Percentiles rank a stretch among this genome's conserved stretches.
Evolutionary conservation across 1,284 basidiomycete species (phyloP).

Genomic region (Trametes pubescens): DNA sequence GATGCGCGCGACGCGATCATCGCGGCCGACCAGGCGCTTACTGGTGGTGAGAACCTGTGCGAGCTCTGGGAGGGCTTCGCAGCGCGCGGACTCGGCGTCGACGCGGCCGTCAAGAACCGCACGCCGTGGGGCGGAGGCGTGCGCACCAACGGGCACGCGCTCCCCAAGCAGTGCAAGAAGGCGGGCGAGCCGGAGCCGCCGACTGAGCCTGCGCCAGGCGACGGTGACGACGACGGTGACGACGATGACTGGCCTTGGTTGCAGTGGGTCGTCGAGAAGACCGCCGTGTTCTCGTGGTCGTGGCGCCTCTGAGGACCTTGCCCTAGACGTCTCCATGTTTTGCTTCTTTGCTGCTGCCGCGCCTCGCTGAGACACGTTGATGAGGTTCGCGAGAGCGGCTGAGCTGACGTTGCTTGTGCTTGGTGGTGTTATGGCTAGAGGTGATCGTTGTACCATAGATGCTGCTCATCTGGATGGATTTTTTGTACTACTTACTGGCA

Average conservation of each 20-base stretch:
- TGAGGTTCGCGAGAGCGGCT: background rate
- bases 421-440: slow-evolving; percentile 5
- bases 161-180: slow-evolving; percentile 27
- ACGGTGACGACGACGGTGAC: slow-evolving; percentile 26
- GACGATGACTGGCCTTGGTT: slow-evolving; percentile 34
- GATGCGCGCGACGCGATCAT: slow-evolving; percentile 94
- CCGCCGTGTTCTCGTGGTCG: slow-evolving; percentile 20
- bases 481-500: slow-evolving; percentile 15
- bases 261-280: slow-evolving; percentile 27
- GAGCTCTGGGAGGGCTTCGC: slow-evolving; percentile 90
- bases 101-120: slow-evolving; percentile 76
- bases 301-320: slow-evolving; percentile 23
- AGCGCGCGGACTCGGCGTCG: slow-evolving; percentile 80
- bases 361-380: background rate
- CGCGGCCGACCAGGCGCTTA: slow-evolving; percentile 90
- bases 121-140: slow-evolving; percentile 97
- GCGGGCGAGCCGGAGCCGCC: slow-evolving; percentile 20
- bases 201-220: slow-evolving; percentile 22
- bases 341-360: background rate
- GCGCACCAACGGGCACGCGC: slow-evolving; percentile 47
- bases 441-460: slow-evolving; percentile 20
- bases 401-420: background rate
- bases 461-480: slow-evolving; percentile 6
- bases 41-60: slow-evolving; percentile 93
- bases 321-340: background rate